Percentiles rank a stretch among this genome's conserved stretches.
Evolutionary conservation across 805 yeast species (phyloP).

Genomic region (Teunomyces stri): DNA sequence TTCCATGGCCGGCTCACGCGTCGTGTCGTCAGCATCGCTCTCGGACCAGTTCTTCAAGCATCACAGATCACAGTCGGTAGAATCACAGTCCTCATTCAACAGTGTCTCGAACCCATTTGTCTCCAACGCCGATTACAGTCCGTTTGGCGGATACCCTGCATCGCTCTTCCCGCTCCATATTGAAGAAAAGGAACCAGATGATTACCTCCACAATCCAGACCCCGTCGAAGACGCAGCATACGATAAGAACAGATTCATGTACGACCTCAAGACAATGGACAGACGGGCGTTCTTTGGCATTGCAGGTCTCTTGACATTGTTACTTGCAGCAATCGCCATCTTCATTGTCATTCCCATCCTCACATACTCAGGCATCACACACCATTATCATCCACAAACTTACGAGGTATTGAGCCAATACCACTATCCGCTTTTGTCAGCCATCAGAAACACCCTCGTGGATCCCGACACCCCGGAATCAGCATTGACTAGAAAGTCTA

Average conservation of each 20-base stretch:
- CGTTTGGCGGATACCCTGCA: conserved; percentile 97
- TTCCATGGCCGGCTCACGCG: conserved; percentile 54
- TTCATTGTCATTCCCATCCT: conserved; percentile 81
- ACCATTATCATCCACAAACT: conserved; percentile 21
- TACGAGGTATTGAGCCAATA: conserved; percentile 49
- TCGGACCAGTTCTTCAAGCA: not conserved
- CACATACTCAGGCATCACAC: conserved; percentile 71
- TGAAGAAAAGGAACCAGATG: conserved; percentile 94
- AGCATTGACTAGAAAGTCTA: conserved; percentile 20
- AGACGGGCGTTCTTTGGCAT: conserved; percentile 59
- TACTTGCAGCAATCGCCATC: conserved; percentile 60
- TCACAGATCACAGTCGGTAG: conserved; percentile 15
- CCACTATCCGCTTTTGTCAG: conserved; percentile 34
- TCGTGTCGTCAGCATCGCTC: conserved; percentile 47
- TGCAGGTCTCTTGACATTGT: conserved; percentile 55
- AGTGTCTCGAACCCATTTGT: conserved; percentile 38
- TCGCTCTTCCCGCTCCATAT: conserved; percentile 84
- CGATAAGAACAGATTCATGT: conserved; percentile 63
- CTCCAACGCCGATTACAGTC: conserved; percentile 66
- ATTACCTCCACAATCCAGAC: conserved; percentile 93
- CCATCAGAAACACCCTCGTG: conserved; percentile 33
- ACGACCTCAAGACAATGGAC: conserved; percentile 68
- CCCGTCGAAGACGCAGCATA: conserved; percentile 88
- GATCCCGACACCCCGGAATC: conserved; percentile 43
- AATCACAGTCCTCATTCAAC: conserved; percentile 37